phyloP scores from a whole-genome alignment of 495 filamentous ascomycete species.

The Penicillium steckii region DNA sequence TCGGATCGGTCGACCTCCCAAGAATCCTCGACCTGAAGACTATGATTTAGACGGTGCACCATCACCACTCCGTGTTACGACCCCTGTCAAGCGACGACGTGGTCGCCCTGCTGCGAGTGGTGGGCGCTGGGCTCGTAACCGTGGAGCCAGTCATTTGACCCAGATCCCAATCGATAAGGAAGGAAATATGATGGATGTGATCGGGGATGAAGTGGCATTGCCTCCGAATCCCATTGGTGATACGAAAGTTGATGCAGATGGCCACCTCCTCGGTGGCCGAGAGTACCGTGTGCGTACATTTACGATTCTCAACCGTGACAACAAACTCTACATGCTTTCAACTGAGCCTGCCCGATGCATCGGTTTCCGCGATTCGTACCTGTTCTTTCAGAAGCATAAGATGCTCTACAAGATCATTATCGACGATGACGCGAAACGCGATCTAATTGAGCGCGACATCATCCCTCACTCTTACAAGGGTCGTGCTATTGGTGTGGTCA shows the following conservation, averaged over 20 bases:
- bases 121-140: slow-evolving; percentile 60
- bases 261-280: slow-evolving; percentile 73
- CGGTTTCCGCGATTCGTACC: slow-evolving; percentile 93
- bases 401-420: slow-evolving; percentile 95
- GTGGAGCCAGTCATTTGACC: slow-evolving; percentile 71
- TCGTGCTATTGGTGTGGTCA: slow-evolving; percentile 94
- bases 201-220: slow-evolving; percentile 86
- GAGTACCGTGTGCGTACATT: slow-evolving; percentile 95
- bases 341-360: slow-evolving; percentile 96
- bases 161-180: slow-evolving; percentile 92
- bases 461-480: slow-evolving; percentile 99
- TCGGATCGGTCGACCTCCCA: slow-evolving; percentile 81
- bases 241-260: slow-evolving; percentile 86
- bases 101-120: slow-evolving; percentile 70
- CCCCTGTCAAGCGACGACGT: slow-evolving; percentile 63
- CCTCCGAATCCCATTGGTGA: slow-evolving; percentile 88
- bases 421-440: slow-evolving; percentile 86
- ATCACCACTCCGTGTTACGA: slow-evolving; percentile 52
- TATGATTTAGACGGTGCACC: slow-evolving; percentile 57
- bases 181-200: slow-evolving; percentile 86
- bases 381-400: slow-evolving; percentile 97
- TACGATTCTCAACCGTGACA: slow-evolving; percentile 77
- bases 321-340: slow-evolving; percentile 93
- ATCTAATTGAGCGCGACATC: slow-evolving; percentile 89
- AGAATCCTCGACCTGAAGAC: slow-evolving; percentile 77